Evolutionary conservation across 1,284 basidiomycete genomes (phyloP), one percentile per base, ranked within the genome.

Genomic region (Ganoderma lingzhi): DNA sequence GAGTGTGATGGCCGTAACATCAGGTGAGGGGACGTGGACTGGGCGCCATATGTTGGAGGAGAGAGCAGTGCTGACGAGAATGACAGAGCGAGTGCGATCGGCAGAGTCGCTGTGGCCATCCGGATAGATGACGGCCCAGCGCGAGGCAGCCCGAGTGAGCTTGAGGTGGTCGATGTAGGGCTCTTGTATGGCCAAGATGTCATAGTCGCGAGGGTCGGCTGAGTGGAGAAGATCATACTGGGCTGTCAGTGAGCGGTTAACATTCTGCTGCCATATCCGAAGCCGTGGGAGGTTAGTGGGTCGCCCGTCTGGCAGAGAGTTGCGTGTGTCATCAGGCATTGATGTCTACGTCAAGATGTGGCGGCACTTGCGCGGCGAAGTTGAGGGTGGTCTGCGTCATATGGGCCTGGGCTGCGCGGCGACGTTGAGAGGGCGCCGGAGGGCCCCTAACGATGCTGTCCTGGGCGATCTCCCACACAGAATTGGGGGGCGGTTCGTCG

Each of bases 111-210:
- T 37, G 63, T 76, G 75, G 1, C 17, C 41, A 2, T 72, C 65
- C 0, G 80, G 81, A 65, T 81, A 82, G 2, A 80, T 59, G 0
- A 70, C 65, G 1, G 32, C 12, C 81, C 80, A 83, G n/a, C 70
- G 45, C 0, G 45, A 19, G 28, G 63, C 74, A 0, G 72, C 74
- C 1, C 69, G 58, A 0, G 78, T 74, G 45, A 71, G 71, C 1
- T 66, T 58, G 0, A 74, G 55, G 9, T 23, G 62, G 56, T 78
- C 74, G 2, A 80, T 73, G 37, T 78, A 78, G 0, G 82, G 82
- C 75, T 84, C 83, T 66, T 83, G 81, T 0, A 84, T 44, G 0
- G 78, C 69, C 0, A 80, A 28, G 1, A 83, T 71, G 63, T 83
- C 77, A 58, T 70, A 77, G 72, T 76, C 63, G 65, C 62, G 30